A percentile compares a stretch with the other conserved stretches of the same genome.
These are phyloP conservation scores for Xylaria nigripes DNA, from an alignment of 495 filamentous ascomycete genomes.

Conservation along the genomic window DNA sequence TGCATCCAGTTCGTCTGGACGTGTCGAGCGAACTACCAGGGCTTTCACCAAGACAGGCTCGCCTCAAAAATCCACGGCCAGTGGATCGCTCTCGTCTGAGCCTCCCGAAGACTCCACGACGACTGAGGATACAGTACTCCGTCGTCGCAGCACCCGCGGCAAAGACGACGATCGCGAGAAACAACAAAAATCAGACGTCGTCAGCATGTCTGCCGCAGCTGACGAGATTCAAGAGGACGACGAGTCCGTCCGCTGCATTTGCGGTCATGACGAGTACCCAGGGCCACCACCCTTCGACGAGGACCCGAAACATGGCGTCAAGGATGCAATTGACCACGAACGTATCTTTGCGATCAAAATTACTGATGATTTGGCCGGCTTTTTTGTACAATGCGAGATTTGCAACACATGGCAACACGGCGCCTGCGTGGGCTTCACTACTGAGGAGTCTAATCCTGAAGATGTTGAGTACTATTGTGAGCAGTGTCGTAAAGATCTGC, in stretches of 20 bases:
- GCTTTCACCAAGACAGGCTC: constrained; percentile 63
- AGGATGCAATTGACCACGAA: constrained; percentile 43
- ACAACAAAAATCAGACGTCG: constrained; percentile 37
- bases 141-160: constrained; percentile 55
- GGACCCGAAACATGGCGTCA: constrained; percentile 44
- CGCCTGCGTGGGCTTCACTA: constrained; percentile 94
- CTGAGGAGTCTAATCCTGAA: constrained; percentile 82
- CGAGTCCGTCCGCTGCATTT: constrained; percentile 89
- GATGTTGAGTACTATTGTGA: constrained; percentile 87
- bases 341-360: constrained; percentile 57
- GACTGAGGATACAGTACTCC: constrained; percentile 38
- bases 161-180: constrained; percentile 39
- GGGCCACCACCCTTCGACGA: constrained; percentile 68
- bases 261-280: constrained; percentile 89
- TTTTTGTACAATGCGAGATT: constrained; percentile 96
- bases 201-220: constrained; percentile 45
- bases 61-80: constrained; percentile 63
- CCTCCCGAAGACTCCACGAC: constrained; percentile 57
- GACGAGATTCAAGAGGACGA: constrained; percentile 78
- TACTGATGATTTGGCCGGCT: constrained; percentile 79
- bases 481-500: constrained; percentile 81
- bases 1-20: constrained; percentile 55
- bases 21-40: constrained; percentile 62
- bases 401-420: constrained; percentile 99
- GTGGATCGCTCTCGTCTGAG: constrained; percentile 67